Conservation (phyloP, 2,329 filamentous ascomycete genomes). For the Trichoderma afroharzianum region DNA sequence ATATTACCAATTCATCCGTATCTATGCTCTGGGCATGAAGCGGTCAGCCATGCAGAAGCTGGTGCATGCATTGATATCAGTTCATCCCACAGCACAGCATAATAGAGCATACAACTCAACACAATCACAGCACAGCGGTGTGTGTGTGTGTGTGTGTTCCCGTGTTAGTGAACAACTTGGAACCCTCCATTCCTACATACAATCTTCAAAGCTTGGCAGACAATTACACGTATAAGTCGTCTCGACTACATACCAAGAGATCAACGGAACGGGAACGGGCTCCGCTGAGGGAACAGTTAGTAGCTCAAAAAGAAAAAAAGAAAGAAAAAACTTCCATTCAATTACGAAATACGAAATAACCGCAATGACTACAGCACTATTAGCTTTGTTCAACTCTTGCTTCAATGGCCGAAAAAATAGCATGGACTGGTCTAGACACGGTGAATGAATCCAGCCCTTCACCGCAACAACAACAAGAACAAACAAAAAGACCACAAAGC, state of each 20-base stretch:
- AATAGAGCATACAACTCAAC: neutral
- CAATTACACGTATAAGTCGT: neutral
- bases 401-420: neutral
- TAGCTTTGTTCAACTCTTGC: neutral
- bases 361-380: neutral
- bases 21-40: neutral
- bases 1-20: neutral
- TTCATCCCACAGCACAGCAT: neutral
- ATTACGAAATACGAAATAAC: neutral
- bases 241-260: neutral
- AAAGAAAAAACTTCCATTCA: neutral
- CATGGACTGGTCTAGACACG: slow-evolving; percentile 14
- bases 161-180: neutral
- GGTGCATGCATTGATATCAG: neutral
- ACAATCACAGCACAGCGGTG: neutral
- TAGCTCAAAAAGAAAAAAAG: too few species aligned
- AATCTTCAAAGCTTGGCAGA: neutral
- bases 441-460: slow-evolving; percentile 4
- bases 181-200: neutral
- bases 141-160: neutral
- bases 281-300: neutral
- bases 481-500: neutral
- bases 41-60: neutral
- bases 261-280: neutral
- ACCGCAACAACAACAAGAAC: slow-evolving; percentile 3